Base-by-base conservation (phyloP, 805 yeast species). In the Candida ascalaphidarum region DNA sequence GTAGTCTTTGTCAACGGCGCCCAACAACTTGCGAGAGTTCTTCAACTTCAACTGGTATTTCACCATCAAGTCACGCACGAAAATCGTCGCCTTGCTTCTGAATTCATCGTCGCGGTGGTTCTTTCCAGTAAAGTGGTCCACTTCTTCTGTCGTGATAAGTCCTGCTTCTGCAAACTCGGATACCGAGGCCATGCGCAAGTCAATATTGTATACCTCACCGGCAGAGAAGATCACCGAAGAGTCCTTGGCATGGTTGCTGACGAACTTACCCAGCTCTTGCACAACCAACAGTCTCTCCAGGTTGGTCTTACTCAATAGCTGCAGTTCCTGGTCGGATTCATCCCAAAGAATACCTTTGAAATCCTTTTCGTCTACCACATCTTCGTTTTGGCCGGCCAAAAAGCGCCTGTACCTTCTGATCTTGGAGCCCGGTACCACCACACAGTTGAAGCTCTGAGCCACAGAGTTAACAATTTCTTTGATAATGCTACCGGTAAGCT, bases 331-430 rank as follows among this genome's bases (percentile, higher is more conserved):
- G 53, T 81, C 81, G 21, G 77, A 66, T 58, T 82, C 94, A 30
- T 80, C 70, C 94, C 94, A 82, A 16, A 71, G 81, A 30, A 88
- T 94, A 49, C 95, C 96, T 57, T 89, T 88, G 59, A 81, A 83
- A 40, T 84, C 95, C 48, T 77, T 72, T 61, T 89, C 98, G 21
- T 88, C 89, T 39, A 86, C 92, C 31, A 86, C 65, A 50, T 86
- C 92, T 49, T 85, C 94, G 34, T 88, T 79, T 65, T 92, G 98
- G 30, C 98, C 98, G 22, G 95, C 94, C 48, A 92, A 72, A 46
- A 89, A 92, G 50, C 97, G 74, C 64, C 95, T 74, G 33, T 88
- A 70, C 54, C 96, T 74, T 61, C 98, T 80, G 23, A 92, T 82
- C 52, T 84, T 78, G 14, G 96, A 83, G 0, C 95, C 95, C 17